phyloP scores from a whole-genome alignment of 345 rosid species.

The Citrus medica region DNA sequence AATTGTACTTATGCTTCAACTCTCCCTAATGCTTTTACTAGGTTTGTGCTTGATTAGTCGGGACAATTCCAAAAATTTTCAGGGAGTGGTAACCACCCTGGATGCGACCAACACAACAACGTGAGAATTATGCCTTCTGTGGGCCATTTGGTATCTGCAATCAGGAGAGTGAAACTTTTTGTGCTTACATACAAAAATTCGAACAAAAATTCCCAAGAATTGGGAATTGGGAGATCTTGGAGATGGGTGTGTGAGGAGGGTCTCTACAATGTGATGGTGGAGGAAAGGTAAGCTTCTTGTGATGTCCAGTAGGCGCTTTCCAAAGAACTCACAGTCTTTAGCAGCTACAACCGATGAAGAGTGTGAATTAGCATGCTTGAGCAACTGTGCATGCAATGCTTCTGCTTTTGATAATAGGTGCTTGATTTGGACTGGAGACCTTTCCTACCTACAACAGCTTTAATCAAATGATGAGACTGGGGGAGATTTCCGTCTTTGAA shows the following conservation, averaged over 20 bases:
- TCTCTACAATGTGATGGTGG: slow-evolving; percentile 11
- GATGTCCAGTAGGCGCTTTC: not conserved
- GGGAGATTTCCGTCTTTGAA: no score
- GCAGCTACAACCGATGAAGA: not conserved
- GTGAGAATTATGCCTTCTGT: slow-evolving; percentile 13
- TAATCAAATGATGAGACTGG: no score
- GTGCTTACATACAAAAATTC: slow-evolving; percentile 16
- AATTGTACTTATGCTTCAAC: slow-evolving; percentile 3
- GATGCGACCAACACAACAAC: slow-evolving; percentile 7
- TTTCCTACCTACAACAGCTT: not conserved
- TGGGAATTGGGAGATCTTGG: slow-evolving; percentile 2
- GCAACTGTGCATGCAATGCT: slow-evolving; percentile 27
- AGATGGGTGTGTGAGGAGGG: slow-evolving; percentile 20
- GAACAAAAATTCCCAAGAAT: not conserved
- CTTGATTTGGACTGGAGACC: slow-evolving; percentile 16
- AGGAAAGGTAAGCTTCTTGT: slow-evolving; percentile 6
- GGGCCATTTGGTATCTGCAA: slow-evolving; percentile 14
- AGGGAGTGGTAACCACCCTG: not conserved
- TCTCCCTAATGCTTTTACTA: not conserved
- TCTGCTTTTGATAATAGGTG: slow-evolving; percentile 18
- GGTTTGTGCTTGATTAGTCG: not conserved
- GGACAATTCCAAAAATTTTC: not conserved
- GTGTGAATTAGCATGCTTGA: slow-evolving; percentile 20
- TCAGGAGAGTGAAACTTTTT: not conserved
- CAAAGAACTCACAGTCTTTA: not conserved